A percentile compares a stretch with the other conserved stretches of the same genome.
phyloP scores from a whole-genome alignment of 495 filamentous ascomycete species.

The Chaetomium tenue region DNA sequence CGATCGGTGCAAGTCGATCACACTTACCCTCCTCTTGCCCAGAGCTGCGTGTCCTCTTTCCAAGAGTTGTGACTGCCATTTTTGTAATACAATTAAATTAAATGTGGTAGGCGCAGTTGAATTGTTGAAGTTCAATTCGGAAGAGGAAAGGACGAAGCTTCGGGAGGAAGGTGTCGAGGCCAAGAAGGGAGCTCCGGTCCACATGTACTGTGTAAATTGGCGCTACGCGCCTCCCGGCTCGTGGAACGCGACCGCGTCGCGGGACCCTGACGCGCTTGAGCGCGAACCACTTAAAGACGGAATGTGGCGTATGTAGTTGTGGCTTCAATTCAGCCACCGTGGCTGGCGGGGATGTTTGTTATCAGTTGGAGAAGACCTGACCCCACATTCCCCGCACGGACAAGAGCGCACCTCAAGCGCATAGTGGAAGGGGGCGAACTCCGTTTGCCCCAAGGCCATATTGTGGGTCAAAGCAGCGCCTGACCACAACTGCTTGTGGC shows the following conservation, averaged over 20 bases:
- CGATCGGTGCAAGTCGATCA: constrained; percentile 14
- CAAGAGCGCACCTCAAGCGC: too few species aligned
- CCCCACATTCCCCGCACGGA: constrained; percentile 18
- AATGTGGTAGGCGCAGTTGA: constrained; percentile 24
- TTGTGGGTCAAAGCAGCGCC: constrained; percentile 2
- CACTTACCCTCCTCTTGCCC: constrained; percentile 56
- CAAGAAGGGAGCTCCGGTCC: constrained; percentile 20
- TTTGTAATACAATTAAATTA: not conserved
- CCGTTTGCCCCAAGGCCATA: constrained; percentile 26
- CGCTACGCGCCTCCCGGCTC: constrained; percentile 17
- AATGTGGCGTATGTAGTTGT: not conserved
- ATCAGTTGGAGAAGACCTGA: constrained; percentile 5
- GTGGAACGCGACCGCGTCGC: constrained; percentile 30
- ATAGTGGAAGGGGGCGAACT: constrained; percentile 45
- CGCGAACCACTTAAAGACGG: constrained; percentile 34
- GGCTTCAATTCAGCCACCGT: constrained; percentile 1
- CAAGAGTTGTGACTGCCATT: constrained; percentile 66
- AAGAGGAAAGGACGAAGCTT: constrained; percentile 32
- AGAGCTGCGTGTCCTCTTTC: constrained; percentile 67
- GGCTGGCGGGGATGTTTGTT: not conserved
- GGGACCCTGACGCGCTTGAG: constrained; percentile 22
- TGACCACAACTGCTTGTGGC: constrained; percentile 13
- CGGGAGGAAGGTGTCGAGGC: not conserved
- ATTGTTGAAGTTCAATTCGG: constrained; percentile 21
- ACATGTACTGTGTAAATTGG: constrained; percentile 25